phyloP scores from a whole-genome alignment of 2,329 filamentous ascomycete genomes.

The Talaromyces sp. region DNA sequence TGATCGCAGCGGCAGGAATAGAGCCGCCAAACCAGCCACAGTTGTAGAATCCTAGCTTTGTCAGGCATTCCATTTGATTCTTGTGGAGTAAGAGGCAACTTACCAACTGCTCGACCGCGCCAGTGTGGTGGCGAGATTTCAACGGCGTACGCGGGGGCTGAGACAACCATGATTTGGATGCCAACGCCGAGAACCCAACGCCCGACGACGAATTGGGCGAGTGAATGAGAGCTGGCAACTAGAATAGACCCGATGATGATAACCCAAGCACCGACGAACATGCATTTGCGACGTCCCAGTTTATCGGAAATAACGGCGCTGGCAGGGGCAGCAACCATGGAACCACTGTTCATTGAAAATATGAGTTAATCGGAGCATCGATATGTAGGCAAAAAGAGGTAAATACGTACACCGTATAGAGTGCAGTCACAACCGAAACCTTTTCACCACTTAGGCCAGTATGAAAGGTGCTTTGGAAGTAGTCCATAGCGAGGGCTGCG shows the following conservation, averaged over 20 bases:
- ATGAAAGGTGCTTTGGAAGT: slow-evolving; percentile 37
- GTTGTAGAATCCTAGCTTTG: slow-evolving; percentile 43
- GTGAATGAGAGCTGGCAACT: slow-evolving; percentile 32
- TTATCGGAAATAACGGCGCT: slow-evolving; percentile 45
- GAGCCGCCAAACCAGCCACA: slow-evolving; percentile 51
- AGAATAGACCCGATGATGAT: slow-evolving; percentile 46
- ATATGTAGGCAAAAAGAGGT: not conserved
- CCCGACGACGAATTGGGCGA: slow-evolving; percentile 43
- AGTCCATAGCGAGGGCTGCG: slow-evolving; percentile 25
- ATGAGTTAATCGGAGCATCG: not conserved
- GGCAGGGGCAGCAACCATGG: slow-evolving; percentile 30
- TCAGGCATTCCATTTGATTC: not conserved
- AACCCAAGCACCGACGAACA: slow-evolving; percentile 42
- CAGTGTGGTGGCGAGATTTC: slow-evolving; percentile 49
- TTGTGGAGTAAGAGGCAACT: slow-evolving; percentile 17
- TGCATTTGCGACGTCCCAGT: slow-evolving; percentile 42
- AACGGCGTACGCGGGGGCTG: slow-evolving; percentile 46
- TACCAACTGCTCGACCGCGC: slow-evolving; percentile 46
- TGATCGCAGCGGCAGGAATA: slow-evolving; percentile 48
- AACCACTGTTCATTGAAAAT: slow-evolving; percentile 34
- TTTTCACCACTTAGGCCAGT: slow-evolving; percentile 33
- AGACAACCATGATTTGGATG: slow-evolving; percentile 47
- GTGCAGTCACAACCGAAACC: slow-evolving; percentile 40
- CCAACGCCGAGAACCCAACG: slow-evolving; percentile 46
- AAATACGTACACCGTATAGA: slow-evolving; percentile 46